Percentiles rank a stretch among this genome's conserved stretches.
These are phyloP conservation scores for Penicillium atrosanguineum DNA, from an alignment of 495 filamentous ascomycete species.

Conservation along the genomic window DNA sequence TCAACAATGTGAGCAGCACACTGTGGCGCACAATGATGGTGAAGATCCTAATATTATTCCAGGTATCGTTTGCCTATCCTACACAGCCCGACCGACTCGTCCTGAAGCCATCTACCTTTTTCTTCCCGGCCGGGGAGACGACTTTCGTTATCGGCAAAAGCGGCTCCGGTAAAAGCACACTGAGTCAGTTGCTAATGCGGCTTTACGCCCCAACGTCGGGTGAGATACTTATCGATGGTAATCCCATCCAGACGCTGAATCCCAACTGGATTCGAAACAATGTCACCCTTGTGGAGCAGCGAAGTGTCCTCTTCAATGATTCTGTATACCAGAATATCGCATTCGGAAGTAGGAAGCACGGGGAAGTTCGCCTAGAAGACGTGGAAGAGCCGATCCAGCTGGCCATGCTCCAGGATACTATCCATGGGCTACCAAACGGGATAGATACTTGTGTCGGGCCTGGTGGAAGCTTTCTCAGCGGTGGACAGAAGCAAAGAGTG, in stretches of 20 bases:
- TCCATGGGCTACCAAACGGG: slow-evolving; percentile 69
- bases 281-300: slow-evolving; percentile 80
- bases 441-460: slow-evolving; percentile 70
- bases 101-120: slow-evolving; percentile 58
- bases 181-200: slow-evolving; percentile 73
- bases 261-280: slow-evolving; percentile 74
- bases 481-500: slow-evolving; percentile 78
- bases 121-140: slow-evolving; percentile 68
- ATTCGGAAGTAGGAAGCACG: slow-evolving; percentile 58
- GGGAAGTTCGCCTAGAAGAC: slow-evolving; percentile 48
- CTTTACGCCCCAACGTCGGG: slow-evolving; percentile 71
- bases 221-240: slow-evolving; percentile 66
- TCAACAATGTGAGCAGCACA: slow-evolving; percentile 61
- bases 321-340: slow-evolving; percentile 78
- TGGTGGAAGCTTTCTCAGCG: slow-evolving; percentile 71
- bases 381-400: slow-evolving; percentile 55
- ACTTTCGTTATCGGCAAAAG: slow-evolving; percentile 84
- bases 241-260: slow-evolving; percentile 60
- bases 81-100: slow-evolving; percentile 62
- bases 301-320: slow-evolving; percentile 80
- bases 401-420: slow-evolving; percentile 68
- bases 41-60: not conserved
- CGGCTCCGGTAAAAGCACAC: slow-evolving; percentile 90
- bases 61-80: slow-evolving; percentile 83
- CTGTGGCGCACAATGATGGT: not conserved